Percentiles rank a stretch among this genome's conserved stretches.
Evolutionary conservation across 768 basidiomycete species (phyloP).

Genomic region (Suillus cothurnatus): DNA sequence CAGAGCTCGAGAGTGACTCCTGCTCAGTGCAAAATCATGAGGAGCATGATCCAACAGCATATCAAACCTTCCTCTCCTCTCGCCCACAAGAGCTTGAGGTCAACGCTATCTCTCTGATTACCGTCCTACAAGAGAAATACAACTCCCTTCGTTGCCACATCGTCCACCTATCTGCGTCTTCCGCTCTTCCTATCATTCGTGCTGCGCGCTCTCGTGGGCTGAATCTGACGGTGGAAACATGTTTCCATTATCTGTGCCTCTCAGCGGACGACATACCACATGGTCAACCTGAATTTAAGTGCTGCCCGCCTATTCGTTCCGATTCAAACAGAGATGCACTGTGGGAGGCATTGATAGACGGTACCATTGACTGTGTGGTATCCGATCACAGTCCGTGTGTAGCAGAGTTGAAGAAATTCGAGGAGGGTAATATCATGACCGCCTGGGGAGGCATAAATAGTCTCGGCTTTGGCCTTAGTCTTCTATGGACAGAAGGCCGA

Average conservation of each 20-base stretch:
- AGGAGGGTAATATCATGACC: conserved; percentile 78
- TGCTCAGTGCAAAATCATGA: conserved; percentile 18
- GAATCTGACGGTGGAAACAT: conserved; percentile 91
- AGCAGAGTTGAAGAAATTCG: conserved; percentile 74
- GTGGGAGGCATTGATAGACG: conserved; percentile 82
- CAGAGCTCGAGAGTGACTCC: conserved; percentile 65
- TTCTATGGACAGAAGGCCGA: conserved; percentile 84
- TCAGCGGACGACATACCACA: conserved; percentile 70
- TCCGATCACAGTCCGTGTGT: conserved; percentile 97
- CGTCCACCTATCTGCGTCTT: conserved; percentile 90
- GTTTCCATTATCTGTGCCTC: conserved; percentile 94
- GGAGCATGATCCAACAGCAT: conserved; percentile 51
- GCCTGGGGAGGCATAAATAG: conserved; percentile 97
- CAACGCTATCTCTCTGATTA: conserved; percentile 80
- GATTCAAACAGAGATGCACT: conserved; percentile 69
- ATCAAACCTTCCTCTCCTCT: conserved; percentile 83
- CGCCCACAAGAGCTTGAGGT: conserved; percentile 81
- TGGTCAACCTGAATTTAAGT: conserved; percentile 88
- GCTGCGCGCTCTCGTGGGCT: conserved; percentile 64
- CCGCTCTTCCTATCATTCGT: conserved; percentile 76
- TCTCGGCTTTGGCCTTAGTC: conserved; percentile 84
- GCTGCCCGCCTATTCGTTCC: conserved; percentile 91
- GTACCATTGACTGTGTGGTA: conserved; percentile 89
- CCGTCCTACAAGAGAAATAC: conserved; percentile 58
- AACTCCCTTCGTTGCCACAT: conserved; percentile 85